These are phyloP conservation scores for Pseudogymnoascus sp. DNA, from an alignment of 2,329 filamentous ascomycete species.

Conservation along the genomic window DNA sequence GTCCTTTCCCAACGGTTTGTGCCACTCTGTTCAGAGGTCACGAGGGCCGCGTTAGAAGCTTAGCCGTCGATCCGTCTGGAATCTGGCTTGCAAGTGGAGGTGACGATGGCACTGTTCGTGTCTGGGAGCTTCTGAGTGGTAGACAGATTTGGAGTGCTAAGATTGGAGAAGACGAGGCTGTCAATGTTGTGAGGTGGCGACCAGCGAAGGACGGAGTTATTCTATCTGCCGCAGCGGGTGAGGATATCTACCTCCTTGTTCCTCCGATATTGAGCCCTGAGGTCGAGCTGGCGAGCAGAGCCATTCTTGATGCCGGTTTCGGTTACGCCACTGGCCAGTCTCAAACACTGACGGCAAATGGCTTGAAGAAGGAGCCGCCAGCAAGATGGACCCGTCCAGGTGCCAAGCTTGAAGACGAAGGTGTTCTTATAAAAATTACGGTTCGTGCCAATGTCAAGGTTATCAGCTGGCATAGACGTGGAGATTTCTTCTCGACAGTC, in stretches of 20 bases:
- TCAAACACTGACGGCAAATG: slow-evolving; percentile 41
- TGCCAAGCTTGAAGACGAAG: slow-evolving; percentile 62
- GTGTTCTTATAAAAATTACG: slow-evolving; percentile 72
- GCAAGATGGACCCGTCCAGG: slow-evolving; percentile 80
- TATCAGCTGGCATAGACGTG: slow-evolving; percentile 86
- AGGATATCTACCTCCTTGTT: slow-evolving; percentile 77
- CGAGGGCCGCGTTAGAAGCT: slow-evolving; percentile 74
- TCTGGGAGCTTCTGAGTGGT: slow-evolving; percentile 83
- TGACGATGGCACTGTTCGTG: slow-evolving; percentile 82
- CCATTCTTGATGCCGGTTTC: slow-evolving; percentile 80
- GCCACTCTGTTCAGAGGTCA: slow-evolving; percentile 84
- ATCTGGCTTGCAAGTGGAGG: slow-evolving; percentile 85
- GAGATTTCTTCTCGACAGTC: slow-evolving; percentile 90
- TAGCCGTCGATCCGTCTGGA: slow-evolving; percentile 78
- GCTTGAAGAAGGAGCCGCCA: slow-evolving; percentile 62
- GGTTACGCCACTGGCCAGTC: slow-evolving; percentile 72
- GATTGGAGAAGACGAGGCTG: slow-evolving; percentile 66
- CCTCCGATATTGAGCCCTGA: slow-evolving; percentile 66
- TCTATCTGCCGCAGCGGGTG: slow-evolving; percentile 74
- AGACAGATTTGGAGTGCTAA: slow-evolving; percentile 80
- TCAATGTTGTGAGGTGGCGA: slow-evolving; percentile 84
- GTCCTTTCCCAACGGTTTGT: slow-evolving; percentile 87
- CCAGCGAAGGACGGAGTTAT: slow-evolving; percentile 74
- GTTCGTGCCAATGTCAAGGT: slow-evolving; percentile 77
- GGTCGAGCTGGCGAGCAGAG: slow-evolving; percentile 64